Evolutionary conservation across 495 filamentous ascomycete species (phyloP), one percentile per base, ranked within the genome.

Genomic region (Jackrogersella multiformis): DNA sequence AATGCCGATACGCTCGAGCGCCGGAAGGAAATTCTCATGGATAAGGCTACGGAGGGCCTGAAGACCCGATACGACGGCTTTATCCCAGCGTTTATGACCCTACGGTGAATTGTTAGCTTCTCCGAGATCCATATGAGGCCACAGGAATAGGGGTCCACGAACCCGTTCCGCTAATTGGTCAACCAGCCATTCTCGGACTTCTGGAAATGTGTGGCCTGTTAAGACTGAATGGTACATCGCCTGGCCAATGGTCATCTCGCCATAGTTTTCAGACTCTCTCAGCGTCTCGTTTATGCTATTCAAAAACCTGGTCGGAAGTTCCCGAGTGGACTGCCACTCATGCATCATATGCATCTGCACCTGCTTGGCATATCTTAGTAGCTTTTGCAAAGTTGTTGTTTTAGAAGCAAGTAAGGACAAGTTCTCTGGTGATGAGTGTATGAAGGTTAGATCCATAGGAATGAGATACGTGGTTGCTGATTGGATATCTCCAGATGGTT

Each of bases 21-120:
- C 93, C 1, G 94, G 94, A 5, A 97, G 81, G 36, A 97, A 86
- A 73, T 92, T 92, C 71, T 97, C 89, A 71, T 97, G 94, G 0
- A 90, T 86, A 23, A 97, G 79, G 46, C 87, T 83, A 18, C 92
- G 87, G 8, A 99, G 85, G 55, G 85, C 90, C 53, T 91, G 87
- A 23, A 96, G 90, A 4, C 92, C 93, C 30, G 81, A 84, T 2
- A 85, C 82, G 16, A 95, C 88, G 15, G 92, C 89, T 72, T 95
- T 94, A 49, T 97, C 93, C 95, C 95, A 99, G 56, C 95, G 85
- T 76, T 97, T 97, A 70, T 97, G 92, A 2, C 93, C 93, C 92
- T 96, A 60, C 1, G 26, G 9, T 32, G 10, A 36, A 44, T 5
- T 59, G 61, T 71, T 56, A 70, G 45, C 20, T 1, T 45, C 55